These are phyloP conservation scores for Glonium stellatum DNA, from an alignment of 495 filamentous ascomycete species.

Conservation along the genomic window DNA sequence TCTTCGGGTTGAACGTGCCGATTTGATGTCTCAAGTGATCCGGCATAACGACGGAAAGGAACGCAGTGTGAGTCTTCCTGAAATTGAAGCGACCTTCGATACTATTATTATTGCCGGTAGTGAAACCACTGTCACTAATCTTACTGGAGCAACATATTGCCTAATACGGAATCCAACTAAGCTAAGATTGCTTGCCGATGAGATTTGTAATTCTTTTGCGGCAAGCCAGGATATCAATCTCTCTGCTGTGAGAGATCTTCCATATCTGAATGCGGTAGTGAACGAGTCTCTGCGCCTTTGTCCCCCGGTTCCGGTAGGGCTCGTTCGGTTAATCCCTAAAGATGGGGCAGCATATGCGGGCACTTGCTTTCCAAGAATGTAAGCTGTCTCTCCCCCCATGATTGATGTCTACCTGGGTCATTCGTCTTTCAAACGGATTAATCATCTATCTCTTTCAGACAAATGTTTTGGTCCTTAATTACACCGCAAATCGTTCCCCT, in stretches of 20 bases:
- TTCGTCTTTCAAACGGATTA: background rate
- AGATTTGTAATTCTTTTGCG: conserved; percentile 26
- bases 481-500: conserved; percentile 41
- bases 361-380: conserved; percentile 36
- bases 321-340: conserved; percentile 43
- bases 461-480: conserved; percentile 46
- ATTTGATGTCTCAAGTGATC: too few species aligned
- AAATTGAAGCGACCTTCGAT: background rate
- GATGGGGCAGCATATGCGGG: conserved; percentile 39
- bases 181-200: conserved; percentile 15
- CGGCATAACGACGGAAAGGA: background rate
- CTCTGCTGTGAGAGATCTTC: conserved; percentile 35
- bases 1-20: too few species aligned
- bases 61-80: background rate
- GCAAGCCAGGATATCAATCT: conserved; percentile 27
- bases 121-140: background rate
- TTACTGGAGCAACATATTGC: background rate
- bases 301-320: conserved; percentile 44
- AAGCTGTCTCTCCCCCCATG: too few species aligned
- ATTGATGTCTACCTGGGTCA: background rate
- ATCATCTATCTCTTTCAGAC: conserved; percentile 18
- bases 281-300: conserved; percentile 50
- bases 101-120: background rate
- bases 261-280: conserved; percentile 42
- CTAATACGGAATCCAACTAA: background rate